A percentile compares a stretch with the other conserved stretches of the same genome.
phyloP scores from a whole-genome alignment of 2,329 filamentous ascomycete species.

The Ophiostoma tasmaniense region DNA sequence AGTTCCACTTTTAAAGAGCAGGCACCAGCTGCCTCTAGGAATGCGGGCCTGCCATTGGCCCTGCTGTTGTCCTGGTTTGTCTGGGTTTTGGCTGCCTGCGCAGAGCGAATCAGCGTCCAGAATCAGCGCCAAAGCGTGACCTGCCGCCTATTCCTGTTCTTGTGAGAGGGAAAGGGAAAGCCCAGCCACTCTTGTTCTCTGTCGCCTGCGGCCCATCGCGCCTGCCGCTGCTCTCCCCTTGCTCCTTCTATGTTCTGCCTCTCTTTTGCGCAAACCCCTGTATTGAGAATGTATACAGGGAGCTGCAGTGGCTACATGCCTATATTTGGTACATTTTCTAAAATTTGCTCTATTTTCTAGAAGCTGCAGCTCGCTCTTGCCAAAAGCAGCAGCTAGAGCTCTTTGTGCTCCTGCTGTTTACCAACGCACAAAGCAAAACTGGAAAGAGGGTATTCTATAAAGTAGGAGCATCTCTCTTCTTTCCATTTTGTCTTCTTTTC shows the following conservation, averaged over 20 bases:
- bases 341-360: too few species aligned
- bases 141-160: too few species aligned
- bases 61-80: neutral
- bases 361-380: too few species aligned
- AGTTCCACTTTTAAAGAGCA: neutral
- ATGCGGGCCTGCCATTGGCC: slow-evolving; percentile 10
- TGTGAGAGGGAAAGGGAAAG: neutral
- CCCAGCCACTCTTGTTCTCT: neutral
- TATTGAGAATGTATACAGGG: too few species aligned
- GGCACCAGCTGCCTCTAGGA: slow-evolving; percentile 7
- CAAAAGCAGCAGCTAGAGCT: neutral
- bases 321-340: too few species aligned
- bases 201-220: neutral
- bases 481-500: too few species aligned
- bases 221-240: neutral
- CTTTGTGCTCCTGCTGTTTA: neutral
- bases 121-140: slow-evolving; percentile 7
- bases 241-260: neutral
- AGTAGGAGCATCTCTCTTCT: too few species aligned
- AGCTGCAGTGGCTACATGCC: neutral
- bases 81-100: too few species aligned
- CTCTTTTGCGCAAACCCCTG: neutral
- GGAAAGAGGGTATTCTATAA: too few species aligned
- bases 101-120: slow-evolving; percentile 11
- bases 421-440: too few species aligned